Percentiles rank a stretch among this genome's conserved stretches.
phyloP scores from a whole-genome alignment of 2,329 filamentous ascomycete species.

The Colletotrichum aenigma region DNA sequence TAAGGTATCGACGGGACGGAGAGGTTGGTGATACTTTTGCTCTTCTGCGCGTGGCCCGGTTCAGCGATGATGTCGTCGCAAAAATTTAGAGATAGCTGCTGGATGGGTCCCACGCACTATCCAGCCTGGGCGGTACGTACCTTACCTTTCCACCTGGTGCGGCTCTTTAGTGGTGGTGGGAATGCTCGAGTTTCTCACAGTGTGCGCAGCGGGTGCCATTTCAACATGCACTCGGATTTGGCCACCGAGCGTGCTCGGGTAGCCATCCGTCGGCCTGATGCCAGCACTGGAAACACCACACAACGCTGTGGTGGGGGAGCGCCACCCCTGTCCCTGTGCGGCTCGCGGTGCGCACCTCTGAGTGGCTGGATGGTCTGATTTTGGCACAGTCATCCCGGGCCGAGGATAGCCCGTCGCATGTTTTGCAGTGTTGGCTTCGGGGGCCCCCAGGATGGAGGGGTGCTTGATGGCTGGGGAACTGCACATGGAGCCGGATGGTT shows the following conservation, averaged over 20 bases:
- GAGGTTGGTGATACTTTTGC: not conserved
- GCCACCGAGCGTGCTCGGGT: not conserved
- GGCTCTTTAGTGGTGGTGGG: not conserved
- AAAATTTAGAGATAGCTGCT: constrained; percentile 19
- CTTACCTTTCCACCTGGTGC: not conserved
- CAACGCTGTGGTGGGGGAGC: not conserved
- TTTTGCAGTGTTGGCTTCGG: not conserved
- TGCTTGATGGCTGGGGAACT: constrained; percentile 2
- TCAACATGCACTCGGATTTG: not conserved
- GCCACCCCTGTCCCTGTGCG: not conserved
- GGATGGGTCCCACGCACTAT: not conserved
- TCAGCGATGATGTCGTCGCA: constrained; percentile 21
- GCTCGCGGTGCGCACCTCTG: not conserved
- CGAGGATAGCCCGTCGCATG: not conserved
- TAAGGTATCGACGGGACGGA: not conserved
- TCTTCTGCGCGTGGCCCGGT: not conserved
- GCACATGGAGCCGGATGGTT: not conserved
- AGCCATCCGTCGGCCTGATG: not conserved
- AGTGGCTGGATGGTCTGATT: not conserved
- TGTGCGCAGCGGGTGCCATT: not conserved
- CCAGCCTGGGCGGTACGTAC: not conserved
- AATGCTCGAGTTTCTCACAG: not conserved
- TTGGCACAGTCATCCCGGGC: not conserved
- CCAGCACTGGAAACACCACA: not conserved
- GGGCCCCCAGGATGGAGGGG: not conserved